phyloP scores from a whole-genome alignment of 257 asterid genomes.

The Solanum dulcamara region DNA sequence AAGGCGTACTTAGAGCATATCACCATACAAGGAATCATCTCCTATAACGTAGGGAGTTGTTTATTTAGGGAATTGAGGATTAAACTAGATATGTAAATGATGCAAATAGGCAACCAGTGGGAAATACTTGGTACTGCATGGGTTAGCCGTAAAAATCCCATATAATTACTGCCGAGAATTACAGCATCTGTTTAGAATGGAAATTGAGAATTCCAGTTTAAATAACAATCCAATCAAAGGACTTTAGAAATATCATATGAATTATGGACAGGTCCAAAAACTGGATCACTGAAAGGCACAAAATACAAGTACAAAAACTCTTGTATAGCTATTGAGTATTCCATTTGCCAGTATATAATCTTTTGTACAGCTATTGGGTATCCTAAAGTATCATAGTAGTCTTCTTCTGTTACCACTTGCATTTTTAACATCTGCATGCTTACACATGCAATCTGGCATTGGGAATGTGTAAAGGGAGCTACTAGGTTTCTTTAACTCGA shows the following conservation, averaged over 20 bases:
- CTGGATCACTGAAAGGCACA: not conserved
- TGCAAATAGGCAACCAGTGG: not conserved
- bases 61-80: not conserved
- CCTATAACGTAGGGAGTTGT: not conserved
- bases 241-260: not conserved
- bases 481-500: slow-evolving; percentile 62
- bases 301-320: not conserved
- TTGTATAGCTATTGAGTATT: not conserved
- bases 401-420: slow-evolving; percentile 38
- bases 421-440: slow-evolving; percentile 23
- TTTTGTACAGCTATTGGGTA: slow-evolving; percentile 1
- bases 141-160: not conserved
- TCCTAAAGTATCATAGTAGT: slow-evolving; percentile 13
- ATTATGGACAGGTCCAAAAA: not conserved
- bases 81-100: not conserved
- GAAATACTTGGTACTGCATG: not conserved
- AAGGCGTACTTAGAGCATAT: not conserved
- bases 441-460: slow-evolving; percentile 97
- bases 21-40: not conserved
- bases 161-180: not conserved
- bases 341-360: not conserved
- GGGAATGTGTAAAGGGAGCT: slow-evolving; percentile 79
- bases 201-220: not conserved
- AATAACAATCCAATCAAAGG: not conserved
- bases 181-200: not conserved